phyloP scores from a whole-genome alignment of 306 rosid species.

The Adenanthera pavonina region DNA sequence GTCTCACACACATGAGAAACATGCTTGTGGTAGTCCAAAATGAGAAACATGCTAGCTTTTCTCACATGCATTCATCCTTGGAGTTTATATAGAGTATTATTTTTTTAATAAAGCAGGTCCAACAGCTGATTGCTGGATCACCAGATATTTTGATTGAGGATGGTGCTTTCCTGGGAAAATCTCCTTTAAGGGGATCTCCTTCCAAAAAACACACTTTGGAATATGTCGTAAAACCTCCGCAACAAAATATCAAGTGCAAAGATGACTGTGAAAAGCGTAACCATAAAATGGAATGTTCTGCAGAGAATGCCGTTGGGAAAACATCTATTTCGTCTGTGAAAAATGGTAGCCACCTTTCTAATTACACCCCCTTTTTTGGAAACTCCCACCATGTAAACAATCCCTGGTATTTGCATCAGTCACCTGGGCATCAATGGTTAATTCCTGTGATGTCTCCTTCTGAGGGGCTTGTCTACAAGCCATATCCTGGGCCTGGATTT shows the following conservation, averaged over 20 bases:
- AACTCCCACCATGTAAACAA: conserved; percentile 42
- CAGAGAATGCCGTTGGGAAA: conserved; percentile 71
- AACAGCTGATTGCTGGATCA: conserved; percentile 73
- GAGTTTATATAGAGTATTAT: conserved; percentile 17
- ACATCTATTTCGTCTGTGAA: conserved; percentile 51
- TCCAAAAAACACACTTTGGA: conserved; percentile 48
- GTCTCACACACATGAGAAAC: neutral
- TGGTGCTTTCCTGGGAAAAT: conserved; percentile 53
- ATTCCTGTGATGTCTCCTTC: conserved; percentile 83
- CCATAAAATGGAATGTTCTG: conserved; percentile 65
- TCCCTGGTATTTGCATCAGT: conserved; percentile 64
- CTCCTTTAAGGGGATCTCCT: conserved; percentile 50
- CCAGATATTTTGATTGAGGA: conserved; percentile 73
- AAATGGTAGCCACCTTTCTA: conserved; percentile 52
- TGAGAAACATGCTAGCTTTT: conserved; percentile 30
- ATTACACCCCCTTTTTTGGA: conserved; percentile 47
- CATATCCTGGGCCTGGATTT: conserved; percentile 61
- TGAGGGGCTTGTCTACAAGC: conserved; percentile 90
- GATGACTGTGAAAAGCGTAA: conserved; percentile 52
- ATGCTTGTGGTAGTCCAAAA: conserved; percentile 21
- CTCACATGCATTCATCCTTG: conserved; percentile 11
- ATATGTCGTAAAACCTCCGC: conserved; percentile 39
- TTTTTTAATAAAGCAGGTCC: conserved; percentile 61
- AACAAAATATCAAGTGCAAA: conserved; percentile 36
- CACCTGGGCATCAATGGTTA: conserved; percentile 74